Conservation (phyloP, 192 early-diverging fungal species). For the Dissophora ornata region DNA sequence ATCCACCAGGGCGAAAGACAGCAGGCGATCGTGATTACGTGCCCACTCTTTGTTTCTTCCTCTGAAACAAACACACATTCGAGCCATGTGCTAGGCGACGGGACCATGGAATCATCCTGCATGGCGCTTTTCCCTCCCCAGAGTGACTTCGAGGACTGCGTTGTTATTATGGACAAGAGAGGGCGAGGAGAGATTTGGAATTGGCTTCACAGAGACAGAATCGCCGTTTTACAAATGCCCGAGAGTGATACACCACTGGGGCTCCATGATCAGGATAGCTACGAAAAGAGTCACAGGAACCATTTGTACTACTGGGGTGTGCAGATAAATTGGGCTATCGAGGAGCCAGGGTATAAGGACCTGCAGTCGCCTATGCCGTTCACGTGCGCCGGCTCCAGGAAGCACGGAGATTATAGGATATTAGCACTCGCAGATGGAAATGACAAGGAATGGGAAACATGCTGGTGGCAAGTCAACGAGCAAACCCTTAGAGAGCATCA, state of each 20-base stretch:
- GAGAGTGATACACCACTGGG: neutral
- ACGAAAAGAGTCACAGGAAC: neutral
- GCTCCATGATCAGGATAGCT: no score
- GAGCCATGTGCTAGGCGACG: constrained; percentile 5
- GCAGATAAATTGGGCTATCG: constrained; percentile 22
- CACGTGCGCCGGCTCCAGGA: neutral
- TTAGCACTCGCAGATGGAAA: constrained; percentile 29
- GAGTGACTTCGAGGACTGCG: constrained; percentile 20
- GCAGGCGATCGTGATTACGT: constrained; percentile 19
- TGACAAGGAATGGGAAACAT: constrained; percentile 21
- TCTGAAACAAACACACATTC: no score
- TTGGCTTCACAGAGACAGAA: constrained; percentile 1
- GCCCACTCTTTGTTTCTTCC: constrained; percentile 14
- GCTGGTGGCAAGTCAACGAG: constrained; percentile 26
- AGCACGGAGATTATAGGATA: constrained; percentile 18
- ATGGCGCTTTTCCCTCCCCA: constrained; percentile 36
- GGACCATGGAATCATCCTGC: constrained; percentile 11
- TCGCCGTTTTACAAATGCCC: neutral
- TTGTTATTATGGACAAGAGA: constrained; percentile 12
- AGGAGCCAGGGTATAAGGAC: constrained; percentile 1
- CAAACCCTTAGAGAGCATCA: neutral
- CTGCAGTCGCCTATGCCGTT: neutral
- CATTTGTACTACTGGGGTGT: constrained; percentile 41
- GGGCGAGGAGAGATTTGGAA: constrained; percentile 40
- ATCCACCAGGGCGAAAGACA: constrained; percentile 14